A percentile compares a stretch with the other conserved stretches of the same genome.
Evolutionary conservation across 441 rosid species (phyloP).

Genomic region (Flueggea neowawraea): DNA sequence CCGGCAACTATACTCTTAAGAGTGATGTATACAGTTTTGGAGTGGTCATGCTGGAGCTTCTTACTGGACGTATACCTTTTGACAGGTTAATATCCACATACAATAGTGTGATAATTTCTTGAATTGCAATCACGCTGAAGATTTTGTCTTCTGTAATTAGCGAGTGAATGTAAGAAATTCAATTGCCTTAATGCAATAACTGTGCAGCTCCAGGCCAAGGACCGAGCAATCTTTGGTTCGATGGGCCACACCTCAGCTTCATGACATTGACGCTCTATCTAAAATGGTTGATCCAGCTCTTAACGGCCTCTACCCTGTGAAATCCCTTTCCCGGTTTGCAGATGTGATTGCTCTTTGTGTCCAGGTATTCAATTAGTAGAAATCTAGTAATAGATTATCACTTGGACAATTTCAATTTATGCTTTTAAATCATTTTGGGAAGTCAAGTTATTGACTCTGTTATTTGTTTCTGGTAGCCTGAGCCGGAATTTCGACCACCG

Average conservation of each 20-base stretch:
- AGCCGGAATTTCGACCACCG: constrained; percentile 98
- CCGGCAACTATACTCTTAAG: constrained; percentile 85
- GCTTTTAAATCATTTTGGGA: neutral
- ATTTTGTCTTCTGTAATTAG: neutral
- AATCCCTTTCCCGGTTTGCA: constrained; percentile 98
- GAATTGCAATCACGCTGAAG: neutral
- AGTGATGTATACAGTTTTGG: constrained; percentile 98
- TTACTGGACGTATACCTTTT: constrained; percentile 96
- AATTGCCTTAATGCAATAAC: neutral
- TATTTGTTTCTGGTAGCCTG: constrained; percentile 51
- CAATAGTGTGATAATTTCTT: neutral
- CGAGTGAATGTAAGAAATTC: neutral
- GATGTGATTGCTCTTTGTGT: constrained; percentile 99
- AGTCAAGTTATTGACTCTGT: too few relatives aligned
- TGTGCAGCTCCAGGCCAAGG: constrained; percentile 81
- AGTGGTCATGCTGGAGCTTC: constrained; percentile 97
- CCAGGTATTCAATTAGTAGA: constrained; percentile 57
- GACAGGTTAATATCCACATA: constrained; percentile 54
- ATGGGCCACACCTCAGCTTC: constrained; percentile 99
- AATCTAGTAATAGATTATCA: neutral
- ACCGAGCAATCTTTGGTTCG: constrained; percentile 94
- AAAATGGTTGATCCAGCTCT: constrained; percentile 99
- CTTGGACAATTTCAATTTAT: neutral
- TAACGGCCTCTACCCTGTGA: constrained; percentile 92
- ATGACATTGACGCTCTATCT: constrained; percentile 89